Percentiles rank a stretch among this genome's conserved stretches.
Evolutionary conservation across 257 asterid genomes (phyloP).

Genomic region (Jasminum sambac): DNA sequence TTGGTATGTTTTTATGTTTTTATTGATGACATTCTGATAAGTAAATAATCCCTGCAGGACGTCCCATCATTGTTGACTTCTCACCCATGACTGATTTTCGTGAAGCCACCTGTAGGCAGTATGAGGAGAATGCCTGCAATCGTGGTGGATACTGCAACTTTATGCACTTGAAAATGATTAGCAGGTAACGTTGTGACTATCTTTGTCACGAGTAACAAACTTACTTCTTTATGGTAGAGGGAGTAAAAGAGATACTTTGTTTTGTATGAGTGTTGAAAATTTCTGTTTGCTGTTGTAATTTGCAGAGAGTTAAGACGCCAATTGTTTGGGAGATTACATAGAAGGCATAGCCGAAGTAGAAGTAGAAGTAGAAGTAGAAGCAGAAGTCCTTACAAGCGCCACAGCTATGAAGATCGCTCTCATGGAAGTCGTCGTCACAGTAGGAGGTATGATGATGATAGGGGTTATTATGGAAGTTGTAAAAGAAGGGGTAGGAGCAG

Average conservation of each 20-base stretch:
- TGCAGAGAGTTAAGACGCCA: slow-evolving; percentile 75
- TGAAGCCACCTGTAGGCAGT: slow-evolving; percentile 98
- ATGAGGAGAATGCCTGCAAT: slow-evolving; percentile 88
- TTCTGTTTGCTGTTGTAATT: background rate
- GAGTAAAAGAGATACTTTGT: background rate
- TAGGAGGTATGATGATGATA: slow-evolving; percentile 77
- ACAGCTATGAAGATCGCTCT: slow-evolving; percentile 78
- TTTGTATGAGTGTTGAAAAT: background rate
- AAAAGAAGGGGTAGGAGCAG: slow-evolving; percentile 77
- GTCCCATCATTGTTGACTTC: slow-evolving; percentile 91
- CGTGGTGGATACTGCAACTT: slow-evolving; percentile 99
- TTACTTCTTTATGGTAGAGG: background rate
- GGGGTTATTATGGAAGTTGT: slow-evolving; percentile 70
- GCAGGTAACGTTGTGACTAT: slow-evolving; percentile 54
- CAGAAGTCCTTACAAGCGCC: slow-evolving; percentile 90
- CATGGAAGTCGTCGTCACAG: slow-evolving; percentile 65
- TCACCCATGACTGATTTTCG: slow-evolving; percentile 97
- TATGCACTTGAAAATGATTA: slow-evolving; percentile 92
- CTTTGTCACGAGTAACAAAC: background rate
- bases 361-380: slow-evolving; percentile 71
- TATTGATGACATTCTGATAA: slow-evolving; percentile 11
- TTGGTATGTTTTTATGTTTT: background rate
- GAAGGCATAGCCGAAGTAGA: slow-evolving; percentile 48
- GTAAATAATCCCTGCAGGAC: slow-evolving; percentile 53
- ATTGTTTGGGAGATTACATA: slow-evolving; percentile 67